Base-by-base conservation (phyloP, 208 protist genomes). In the Phytomonas francai region DNA sequence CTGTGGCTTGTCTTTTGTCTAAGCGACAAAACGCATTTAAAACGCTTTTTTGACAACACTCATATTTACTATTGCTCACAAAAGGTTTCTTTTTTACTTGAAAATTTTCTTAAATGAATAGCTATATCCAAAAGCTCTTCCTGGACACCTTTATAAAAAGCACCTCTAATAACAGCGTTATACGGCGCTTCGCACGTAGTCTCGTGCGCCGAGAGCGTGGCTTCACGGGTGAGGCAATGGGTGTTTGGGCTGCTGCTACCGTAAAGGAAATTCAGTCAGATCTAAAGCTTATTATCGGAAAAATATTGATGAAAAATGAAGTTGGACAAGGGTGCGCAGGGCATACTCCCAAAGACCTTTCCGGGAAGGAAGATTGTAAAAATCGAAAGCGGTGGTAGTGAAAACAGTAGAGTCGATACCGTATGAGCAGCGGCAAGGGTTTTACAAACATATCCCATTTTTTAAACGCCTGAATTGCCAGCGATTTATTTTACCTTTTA, bases 221-320 rank as follows among this genome's bases (percentile, higher is more conserved):
- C 33, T 69, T 76, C 28, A 67, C 67, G 12, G 56, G 72, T 19
- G 76, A 88, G 59, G 80, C 83, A 65, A 59, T 80, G 11, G 78
- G 75, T 4, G 33, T 91, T 12, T 94, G 84, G 84, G 51, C 71
- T 29, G 73, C 78, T 54, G 85, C 81, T 8, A 73, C 80, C 3
- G 80, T 75, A 27, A 67, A 69, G 28, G 88, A 92, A 68, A 71
- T 89, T 0, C 78, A 68, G 16, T 68, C 73, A 11, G 88, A 93
- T 71, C 49, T 85, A 31, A 72, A 72, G 8, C 67, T 19, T 62
- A 22, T 62, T 33, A 3, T 33, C 14, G 30, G 6, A 39, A 62
- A 62, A 39, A 3, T 62, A 39, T 42, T 42, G 4, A 3, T 12
- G 31, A 62, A 62, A 22, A 39, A 39, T 2, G 14, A 22, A 3